Evolutionary conservation across 2,329 filamentous ascomycete species (phyloP), one percentile per base, ranked within the genome.

Genomic region (Davidsoniella australis): DNA sequence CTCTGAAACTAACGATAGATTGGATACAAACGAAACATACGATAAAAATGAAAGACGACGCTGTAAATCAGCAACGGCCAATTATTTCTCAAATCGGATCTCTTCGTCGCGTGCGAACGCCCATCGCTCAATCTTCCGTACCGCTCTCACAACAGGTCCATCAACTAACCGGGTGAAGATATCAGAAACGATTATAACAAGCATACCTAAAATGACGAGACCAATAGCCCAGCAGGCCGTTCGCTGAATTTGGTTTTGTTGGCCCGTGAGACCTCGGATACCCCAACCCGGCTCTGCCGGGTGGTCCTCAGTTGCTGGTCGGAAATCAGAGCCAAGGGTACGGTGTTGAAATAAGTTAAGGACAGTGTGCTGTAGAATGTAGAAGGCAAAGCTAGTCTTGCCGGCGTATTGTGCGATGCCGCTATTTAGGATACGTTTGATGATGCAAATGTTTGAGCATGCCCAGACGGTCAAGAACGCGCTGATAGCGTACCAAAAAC

Each of bases 321-420:
- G 41, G 5, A 20, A 39, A 6, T 43, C 41, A 12, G 42, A 33
- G 24, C 47, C 47, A 7, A 53, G 47, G 17, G 45, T 20, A 5
- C 24, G 43, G 29, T 47, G 41, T 40, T 53, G 47, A 33, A 50
- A 16, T 9, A 53, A 23, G 41, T 53, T 53, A 17, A 53, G 41
- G 18, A 53, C 37, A 8, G 45, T 39, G 20, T 51, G 48, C 42
- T 79, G 76, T 63, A 78, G 70, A 10, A 79, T 66, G 58, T 79
- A 80, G 23, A 79, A 58, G 43, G 73, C 69, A 57, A 75, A 80
- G 48, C 72, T 76, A 54, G 78, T 71, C 57, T 70, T 70, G 53
- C 76, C 75, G 4, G 78, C 62, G 59, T 78, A 79, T 57, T 76
- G 73, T 4, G 75, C 63, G 10, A 66, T 56, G 3, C 61, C 56